These are phyloP conservation scores for Pseudopithomyces maydicus DNA, from an alignment of 2,329 filamentous ascomycete genomes.

Conservation along the genomic window DNA sequence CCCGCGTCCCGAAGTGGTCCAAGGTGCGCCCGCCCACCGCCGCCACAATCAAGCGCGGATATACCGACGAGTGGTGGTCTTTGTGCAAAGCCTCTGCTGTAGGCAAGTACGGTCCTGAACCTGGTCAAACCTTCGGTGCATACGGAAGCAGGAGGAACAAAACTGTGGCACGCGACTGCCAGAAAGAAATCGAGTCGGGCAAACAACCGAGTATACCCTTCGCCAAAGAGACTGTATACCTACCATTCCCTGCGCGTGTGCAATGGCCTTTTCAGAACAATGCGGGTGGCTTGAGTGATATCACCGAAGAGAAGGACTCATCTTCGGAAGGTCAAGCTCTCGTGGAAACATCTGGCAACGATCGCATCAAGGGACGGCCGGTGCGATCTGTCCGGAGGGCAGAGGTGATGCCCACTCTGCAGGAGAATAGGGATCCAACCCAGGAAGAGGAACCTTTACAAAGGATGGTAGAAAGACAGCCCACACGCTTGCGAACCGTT, in stretches of 20 bases:
- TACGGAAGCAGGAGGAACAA: conserved; percentile 54
- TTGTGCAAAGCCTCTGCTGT: conserved; percentile 58
- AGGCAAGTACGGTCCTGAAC: conserved; percentile 52
- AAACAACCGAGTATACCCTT: conserved; percentile 56
- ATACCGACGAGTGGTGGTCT: conserved; percentile 56
- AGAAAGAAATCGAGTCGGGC: conserved; percentile 54
- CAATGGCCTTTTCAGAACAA: conserved; percentile 41
- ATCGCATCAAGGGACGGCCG: conserved; percentile 35
- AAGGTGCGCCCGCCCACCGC: conserved; percentile 50
- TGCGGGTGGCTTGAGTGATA: conserved; percentile 43
- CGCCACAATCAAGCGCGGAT: conserved; percentile 52
- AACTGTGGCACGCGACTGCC: conserved; percentile 56
- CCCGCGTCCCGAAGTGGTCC: conserved; percentile 53
- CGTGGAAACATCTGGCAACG: conserved; percentile 54
- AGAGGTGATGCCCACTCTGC: conserved; percentile 33
- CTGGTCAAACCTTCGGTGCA: conserved; percentile 53
- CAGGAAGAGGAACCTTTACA: conserved; percentile 32
- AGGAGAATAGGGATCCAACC: conserved; percentile 44
- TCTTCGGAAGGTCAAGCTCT: conserved; percentile 47
- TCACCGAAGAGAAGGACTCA: conserved; percentile 47
- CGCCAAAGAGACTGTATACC: conserved; percentile 54
- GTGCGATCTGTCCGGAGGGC: conserved; percentile 28
- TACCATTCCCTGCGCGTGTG: conserved; percentile 49
- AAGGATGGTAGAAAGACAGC: conserved; percentile 40
- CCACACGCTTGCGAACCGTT: conserved; percentile 41